Conservation (phyloP, 2,329 filamentous ascomycete species). For the Sporothrix schenckii region DNA sequence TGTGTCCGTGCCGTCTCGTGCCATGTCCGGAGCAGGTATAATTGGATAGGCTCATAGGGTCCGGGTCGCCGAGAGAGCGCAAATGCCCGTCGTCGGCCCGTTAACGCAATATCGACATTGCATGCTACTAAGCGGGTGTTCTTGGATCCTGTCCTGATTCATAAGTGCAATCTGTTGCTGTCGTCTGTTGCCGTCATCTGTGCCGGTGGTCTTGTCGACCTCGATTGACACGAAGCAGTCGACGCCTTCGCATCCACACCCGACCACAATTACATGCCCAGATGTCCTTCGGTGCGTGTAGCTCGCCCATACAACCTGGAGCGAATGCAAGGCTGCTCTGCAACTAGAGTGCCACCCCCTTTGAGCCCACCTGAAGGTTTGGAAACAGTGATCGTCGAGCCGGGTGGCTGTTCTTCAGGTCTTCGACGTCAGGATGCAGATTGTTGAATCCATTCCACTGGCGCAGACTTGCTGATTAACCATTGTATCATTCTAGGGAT, state of each 20-base stretch:
- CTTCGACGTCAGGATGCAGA: not conserved
- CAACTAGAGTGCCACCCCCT: not conserved
- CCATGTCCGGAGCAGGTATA: not conserved
- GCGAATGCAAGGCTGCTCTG: conserved; percentile 1
- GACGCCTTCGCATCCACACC: not conserved
- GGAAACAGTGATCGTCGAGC: conserved; percentile 7
- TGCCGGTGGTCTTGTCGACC: not conserved
- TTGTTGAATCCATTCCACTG: not conserved
- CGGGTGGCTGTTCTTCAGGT: not conserved
- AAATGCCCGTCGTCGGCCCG: not conserved
- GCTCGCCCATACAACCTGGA: not conserved
- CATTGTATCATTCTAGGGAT: no score
- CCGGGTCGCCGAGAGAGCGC: not conserved
- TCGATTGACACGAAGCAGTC: not conserved
- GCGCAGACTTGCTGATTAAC: not conserved
- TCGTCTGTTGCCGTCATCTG: not conserved
- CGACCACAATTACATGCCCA: no score
- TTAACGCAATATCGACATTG: not conserved
- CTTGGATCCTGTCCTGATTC: not conserved
- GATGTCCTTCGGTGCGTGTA: not conserved
- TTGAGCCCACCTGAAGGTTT: no score
- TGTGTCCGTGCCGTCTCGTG: not conserved
- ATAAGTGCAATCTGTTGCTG: not conserved
- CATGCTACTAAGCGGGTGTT: not conserved
- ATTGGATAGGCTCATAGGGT: not conserved